phyloP scores from a whole-genome alignment of 176 grass and related monocot genomes.

The Olyra latifolia region DNA sequence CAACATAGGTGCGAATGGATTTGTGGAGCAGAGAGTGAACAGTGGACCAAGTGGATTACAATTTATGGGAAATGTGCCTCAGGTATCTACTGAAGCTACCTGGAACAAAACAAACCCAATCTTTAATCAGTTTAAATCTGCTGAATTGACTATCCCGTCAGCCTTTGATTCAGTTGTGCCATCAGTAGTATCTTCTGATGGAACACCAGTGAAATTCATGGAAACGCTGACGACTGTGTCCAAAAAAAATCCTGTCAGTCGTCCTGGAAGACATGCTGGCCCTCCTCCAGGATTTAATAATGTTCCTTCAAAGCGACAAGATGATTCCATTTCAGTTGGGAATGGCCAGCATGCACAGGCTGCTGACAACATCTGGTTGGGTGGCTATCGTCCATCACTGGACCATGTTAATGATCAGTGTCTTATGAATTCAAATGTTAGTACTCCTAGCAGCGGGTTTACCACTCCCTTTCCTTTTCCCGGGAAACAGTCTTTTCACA shows the following conservation, averaged over 20 bases:
- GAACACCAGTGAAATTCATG: slow-evolving; percentile 30
- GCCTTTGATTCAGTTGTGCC: slow-evolving; percentile 46
- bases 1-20: slow-evolving; percentile 48
- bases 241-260: slow-evolving; percentile 76
- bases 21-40: slow-evolving; percentile 52
- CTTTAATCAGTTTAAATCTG: slow-evolving; percentile 40
- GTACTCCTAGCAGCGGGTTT: slow-evolving; percentile 27
- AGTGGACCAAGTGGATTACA: slow-evolving; percentile 39
- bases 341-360: slow-evolving; percentile 38
- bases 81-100: slow-evolving; percentile 36
- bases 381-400: slow-evolving; percentile 39
- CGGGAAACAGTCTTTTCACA: slow-evolving; percentile 44
- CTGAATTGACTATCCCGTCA: slow-evolving; percentile 38
- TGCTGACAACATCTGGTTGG: slow-evolving; percentile 64
- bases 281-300: slow-evolving; percentile 77
- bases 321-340: slow-evolving; percentile 36
- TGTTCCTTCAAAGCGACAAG: slow-evolving; percentile 48
- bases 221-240: slow-evolving; percentile 27
- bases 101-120: slow-evolving; percentile 18
- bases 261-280: slow-evolving; percentile 56
- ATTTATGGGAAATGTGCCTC: slow-evolving; percentile 23
- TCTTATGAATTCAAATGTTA: slow-evolving; percentile 32
- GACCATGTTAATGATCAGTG: slow-evolving; percentile 38
- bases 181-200: slow-evolving; percentile 45
- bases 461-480: slow-evolving; percentile 54